Base-by-base conservation (phyloP, 2,329 filamentous ascomycete species). In the Falciphora oryzae region DNA sequence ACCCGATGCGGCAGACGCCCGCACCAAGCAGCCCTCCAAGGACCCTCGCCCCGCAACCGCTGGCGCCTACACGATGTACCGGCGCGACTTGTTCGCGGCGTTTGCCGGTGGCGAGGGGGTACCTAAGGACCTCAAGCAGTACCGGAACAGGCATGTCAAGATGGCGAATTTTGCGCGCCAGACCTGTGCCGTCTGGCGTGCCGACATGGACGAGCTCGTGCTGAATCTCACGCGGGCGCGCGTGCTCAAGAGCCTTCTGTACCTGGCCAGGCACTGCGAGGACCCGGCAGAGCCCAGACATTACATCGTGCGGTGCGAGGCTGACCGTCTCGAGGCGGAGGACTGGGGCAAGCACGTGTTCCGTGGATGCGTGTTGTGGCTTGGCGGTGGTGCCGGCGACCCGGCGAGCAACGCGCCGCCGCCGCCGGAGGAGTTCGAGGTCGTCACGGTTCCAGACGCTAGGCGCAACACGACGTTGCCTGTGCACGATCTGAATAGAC, bases 131-230 rank as follows among this genome's bases (percentile, higher is more conserved):
- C 65, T 59, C 22, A 66, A 35, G 5, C 67, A 61, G 14, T 50
- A 69, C 10, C 65, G 65, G n/a, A 65, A 66, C 10, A 61, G 72
- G 8, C 28, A 70, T 13, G 59, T 2, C 63, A 61, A 32, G 16
- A 60, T 60, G 65, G 16, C 35, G 53, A n/a, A 56, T 69, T 14
- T 44, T 44, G 18, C 62, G 2, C 18, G 29, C 1, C 57, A 69
- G 63, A 67, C 66, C 11, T 58, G 32, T 3, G 73, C 75, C 11
- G 73, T 77, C 29, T 85, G 80, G 80, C 80, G 85, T 35, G 57
- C 74, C 6, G 84, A 87, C 68, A 89, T 89, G 85, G 77, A 81
- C 44, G 73, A 76, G 0, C 76, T 83, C 31, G 70, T 89, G 0
- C 74, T 88, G 4, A 72, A 77, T 7, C 74, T 82, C 65, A 76